phyloP scores from a whole-genome alignment of 495 filamentous ascomycete species.

The Filosporella fistucella region DNA sequence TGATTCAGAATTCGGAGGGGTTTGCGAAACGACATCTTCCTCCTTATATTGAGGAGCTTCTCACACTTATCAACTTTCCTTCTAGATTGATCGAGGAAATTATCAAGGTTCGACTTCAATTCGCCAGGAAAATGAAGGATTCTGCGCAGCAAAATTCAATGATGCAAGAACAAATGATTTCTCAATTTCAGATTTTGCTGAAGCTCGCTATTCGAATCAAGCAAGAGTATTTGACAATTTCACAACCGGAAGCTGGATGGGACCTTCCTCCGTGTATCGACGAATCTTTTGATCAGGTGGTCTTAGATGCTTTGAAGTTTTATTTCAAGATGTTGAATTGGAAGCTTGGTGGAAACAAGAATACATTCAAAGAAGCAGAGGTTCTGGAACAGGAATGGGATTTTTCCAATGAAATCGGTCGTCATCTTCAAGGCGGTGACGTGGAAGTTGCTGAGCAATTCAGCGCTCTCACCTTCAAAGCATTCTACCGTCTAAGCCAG shows the following conservation, averaged over 20 bases:
- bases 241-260: constrained; percentile 88
- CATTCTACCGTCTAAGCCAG: constrained; percentile 76
- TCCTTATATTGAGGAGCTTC: constrained; percentile 93
- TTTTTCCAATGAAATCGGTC: constrained; percentile 88
- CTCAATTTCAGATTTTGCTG: constrained; percentile 90
- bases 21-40: constrained; percentile 91
- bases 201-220: constrained; percentile 90
- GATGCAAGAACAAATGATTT: constrained; percentile 94
- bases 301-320: constrained; percentile 90
- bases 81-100: constrained; percentile 95
- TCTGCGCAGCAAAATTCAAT: constrained; percentile 76
- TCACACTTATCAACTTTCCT: constrained; percentile 95
- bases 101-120: constrained; percentile 86
- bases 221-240: constrained; percentile 76
- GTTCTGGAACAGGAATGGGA: constrained; percentile 97
- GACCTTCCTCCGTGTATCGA: constrained; percentile 94
- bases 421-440: constrained; percentile 84
- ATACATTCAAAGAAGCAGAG: constrained; percentile 98
- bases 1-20: constrained; percentile 79
- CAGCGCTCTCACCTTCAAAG: constrained; percentile 87
- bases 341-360: constrained; percentile 96
- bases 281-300: constrained; percentile 93
- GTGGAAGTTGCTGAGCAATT: constrained; percentile 99
- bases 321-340: constrained; percentile 97
- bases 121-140: constrained; percentile 92